Base-by-base conservation (phyloP, 495 filamentous ascomycete species). In the Lasiosphaeria hispida region DNA sequence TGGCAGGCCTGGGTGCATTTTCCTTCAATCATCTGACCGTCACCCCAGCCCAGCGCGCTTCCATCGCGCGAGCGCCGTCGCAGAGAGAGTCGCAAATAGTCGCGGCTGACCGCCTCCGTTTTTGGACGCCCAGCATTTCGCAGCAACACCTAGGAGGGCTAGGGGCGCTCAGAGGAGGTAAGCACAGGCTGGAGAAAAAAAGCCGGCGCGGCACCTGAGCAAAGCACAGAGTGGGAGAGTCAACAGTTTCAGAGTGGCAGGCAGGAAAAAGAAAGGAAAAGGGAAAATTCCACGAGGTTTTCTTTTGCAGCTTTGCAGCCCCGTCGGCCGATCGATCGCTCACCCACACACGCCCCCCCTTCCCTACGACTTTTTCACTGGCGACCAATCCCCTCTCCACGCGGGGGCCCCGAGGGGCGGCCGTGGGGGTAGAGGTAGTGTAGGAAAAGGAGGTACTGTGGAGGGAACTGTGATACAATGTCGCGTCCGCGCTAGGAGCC, bases 21-120 rank as follows among this genome's bases (percentile, higher is more conserved):
- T 62, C 59, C 42, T 30, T 36, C 41, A 57, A 62, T 62, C 59
- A 62, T 62, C 40, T 62, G 59, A 62, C 53, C 48, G n/a, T 15
- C 18, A 35, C 38, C 41, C 47, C 53, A 40, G 47, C 11, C 23
- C 23, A 30, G 23, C 23, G 23, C 23, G 23, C 42, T 30, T 36
- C 41, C 53, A 62, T 62, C 59, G 57, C 57, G 30, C 57, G 59
- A 62, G 47, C 48, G n/a, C 15, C 18, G 41, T 33, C 41, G 38
- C 53, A 40, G 39, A 7, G 23, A 43, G 18, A 45, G 35, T 30
- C 35, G 35, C 49, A 38, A 19, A 13, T 35, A 15, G 37, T 39
- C 34, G 33, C 33, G 23, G 18, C 52, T 44, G 52, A 55, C 52
- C 52, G 40, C 40, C 43, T 34, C 9, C 30, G 34, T 41, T 4